A percentile compares a stretch with the other conserved stretches of the same genome.
phyloP scores from a whole-genome alignment of 179 eudicot genomes.

The Spinacia oleracea region DNA sequence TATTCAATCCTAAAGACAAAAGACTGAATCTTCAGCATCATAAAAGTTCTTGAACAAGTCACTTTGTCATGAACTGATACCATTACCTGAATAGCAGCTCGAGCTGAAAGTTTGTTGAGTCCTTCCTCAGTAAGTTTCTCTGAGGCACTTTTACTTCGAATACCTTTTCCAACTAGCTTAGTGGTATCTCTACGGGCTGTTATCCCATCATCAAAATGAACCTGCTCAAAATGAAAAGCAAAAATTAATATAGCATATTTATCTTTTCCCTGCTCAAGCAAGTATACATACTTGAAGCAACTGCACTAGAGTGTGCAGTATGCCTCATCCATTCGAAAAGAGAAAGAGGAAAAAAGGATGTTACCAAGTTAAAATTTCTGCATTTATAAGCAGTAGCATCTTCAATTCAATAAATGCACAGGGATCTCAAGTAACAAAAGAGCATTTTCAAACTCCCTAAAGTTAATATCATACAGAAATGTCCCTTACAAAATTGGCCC shows the following conservation, averaged over 20 bases:
- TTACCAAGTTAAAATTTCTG: slow-evolving; percentile 1
- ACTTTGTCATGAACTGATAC: neutral
- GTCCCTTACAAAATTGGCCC: no score
- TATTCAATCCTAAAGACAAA: neutral
- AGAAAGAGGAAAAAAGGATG: neutral
- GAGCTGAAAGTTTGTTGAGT: slow-evolving; percentile 87
- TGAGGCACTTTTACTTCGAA: slow-evolving; percentile 79
- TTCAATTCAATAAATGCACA: neutral
- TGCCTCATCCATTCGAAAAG: neutral
- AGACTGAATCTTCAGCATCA: slow-evolving; percentile 9
- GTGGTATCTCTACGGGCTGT: slow-evolving; percentile 81
- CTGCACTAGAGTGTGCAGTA: no score
- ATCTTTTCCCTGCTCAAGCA: neutral
- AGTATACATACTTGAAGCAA: neutral
- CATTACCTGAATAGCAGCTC: slow-evolving; percentile 88
- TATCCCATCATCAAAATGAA: slow-evolving; percentile 96
- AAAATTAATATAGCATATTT: slow-evolving; percentile 14
- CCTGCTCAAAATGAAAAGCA: slow-evolving; percentile 37
- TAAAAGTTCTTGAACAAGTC: neutral
- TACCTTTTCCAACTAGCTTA: slow-evolving; percentile 72
- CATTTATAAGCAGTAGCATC: neutral
- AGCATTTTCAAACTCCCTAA: neutral
- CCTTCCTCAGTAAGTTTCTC: slow-evolving; percentile 97
- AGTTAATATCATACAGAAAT: no score
- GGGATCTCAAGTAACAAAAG: neutral